Evolutionary conservation across 495 filamentous ascomycete genomes (phyloP), one percentile per base, ranked within the genome.

Genomic region (Penicillium nucicola): DNA sequence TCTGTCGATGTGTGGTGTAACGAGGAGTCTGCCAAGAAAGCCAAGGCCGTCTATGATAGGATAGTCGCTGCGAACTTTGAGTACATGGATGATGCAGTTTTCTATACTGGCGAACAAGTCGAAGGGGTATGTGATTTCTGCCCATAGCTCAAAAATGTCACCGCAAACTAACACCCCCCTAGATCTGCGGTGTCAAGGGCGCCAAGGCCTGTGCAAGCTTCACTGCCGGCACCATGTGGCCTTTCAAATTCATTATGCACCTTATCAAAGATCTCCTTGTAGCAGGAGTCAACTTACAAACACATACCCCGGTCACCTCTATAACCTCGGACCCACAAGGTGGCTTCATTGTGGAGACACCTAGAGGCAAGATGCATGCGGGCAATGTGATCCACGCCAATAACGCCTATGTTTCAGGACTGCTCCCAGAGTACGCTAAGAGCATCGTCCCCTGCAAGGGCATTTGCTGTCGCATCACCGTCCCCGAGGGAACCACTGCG

Each of bases 321-420:
- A 57, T 84, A 13, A 53, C 36, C 1, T 52, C 61, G n/a, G 57
- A 58, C 44, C 43, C 61, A 7, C 50, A 57, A 32, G 50, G 52
- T 20, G 68, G 58, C 1, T 87, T 75, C 71, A 66, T 49, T 10
- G 64, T 88, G 0, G 40, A 77, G 23, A 88, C 85, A 3, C 44
- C 62, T 13, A 67, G 81, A 18, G 84, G 84, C 12, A 62, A 37
- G 4, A 77, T 88, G 17, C 60, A 33, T 7, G 74, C 85, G 0
- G 54, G 53, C 17, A 77, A 74, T 41, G 71, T 90, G 2, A 71
- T 89, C 8, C 61, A 88, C 44, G 87, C 86, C 28, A 90, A 84
- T 30, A 91, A 91, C 48, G 87, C 82, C 19, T 89, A 88, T 58
- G 83, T 84, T 2, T 78, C 83, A 2, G 70, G 67, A 12, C 64